Evolutionary conservation across 2,329 filamentous ascomycete genomes (phyloP).

Genomic region (Zelopaecilomyces penicillatus): DNA sequence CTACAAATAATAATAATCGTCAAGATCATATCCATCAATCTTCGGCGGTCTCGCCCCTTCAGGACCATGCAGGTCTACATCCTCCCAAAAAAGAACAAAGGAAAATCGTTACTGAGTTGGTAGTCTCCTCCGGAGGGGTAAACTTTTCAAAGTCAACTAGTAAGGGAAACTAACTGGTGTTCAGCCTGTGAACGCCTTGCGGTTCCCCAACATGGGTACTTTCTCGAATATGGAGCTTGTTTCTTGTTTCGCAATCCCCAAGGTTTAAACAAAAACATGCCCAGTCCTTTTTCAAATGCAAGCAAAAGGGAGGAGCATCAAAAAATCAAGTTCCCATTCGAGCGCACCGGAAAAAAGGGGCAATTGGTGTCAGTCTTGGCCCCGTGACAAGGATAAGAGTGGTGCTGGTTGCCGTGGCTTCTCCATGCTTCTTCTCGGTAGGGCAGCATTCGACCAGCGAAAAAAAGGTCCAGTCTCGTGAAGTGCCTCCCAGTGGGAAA

Average conservation of each 20-base stretch:
- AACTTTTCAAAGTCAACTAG: background rate
- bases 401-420: background rate
- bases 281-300: background rate
- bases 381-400: no score
- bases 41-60: conserved; percentile 7
- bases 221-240: background rate
- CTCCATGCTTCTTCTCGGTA: background rate
- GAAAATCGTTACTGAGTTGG: conserved; percentile 2
- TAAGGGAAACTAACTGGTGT: background rate
- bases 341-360: background rate
- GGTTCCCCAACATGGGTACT: background rate
- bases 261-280: conserved; percentile 1
- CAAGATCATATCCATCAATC: conserved; percentile 21
- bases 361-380: background rate
- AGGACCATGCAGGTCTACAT: conserved; percentile 12
- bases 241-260: conserved; percentile 1
- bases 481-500: conserved; percentile 17
- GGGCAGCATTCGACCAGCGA: no score
- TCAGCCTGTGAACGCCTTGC: background rate
- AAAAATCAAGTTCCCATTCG: background rate
- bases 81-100: conserved; percentile 13
- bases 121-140: conserved; percentile 6
- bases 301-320: background rate
- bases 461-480: background rate
- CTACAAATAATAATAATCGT: conserved; percentile 19